Evolutionary conservation across 2,329 filamentous ascomycete genomes (phyloP).

Genomic region (Chaetomiaceae sp.): DNA sequence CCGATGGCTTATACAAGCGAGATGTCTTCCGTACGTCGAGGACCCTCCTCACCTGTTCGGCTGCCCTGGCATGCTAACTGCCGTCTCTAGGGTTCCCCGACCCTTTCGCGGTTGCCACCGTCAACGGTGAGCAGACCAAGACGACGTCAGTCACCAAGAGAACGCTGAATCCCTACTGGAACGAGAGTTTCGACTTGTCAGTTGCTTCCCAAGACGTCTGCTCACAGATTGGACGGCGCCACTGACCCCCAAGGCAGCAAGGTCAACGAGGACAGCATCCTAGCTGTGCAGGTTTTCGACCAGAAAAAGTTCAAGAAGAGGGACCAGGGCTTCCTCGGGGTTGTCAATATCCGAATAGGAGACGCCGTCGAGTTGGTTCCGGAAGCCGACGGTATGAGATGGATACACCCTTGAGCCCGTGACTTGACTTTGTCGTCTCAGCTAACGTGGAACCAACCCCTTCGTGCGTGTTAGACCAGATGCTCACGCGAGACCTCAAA

Average conservation of each 20-base stretch:
- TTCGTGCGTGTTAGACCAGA: conserved; percentile 86
- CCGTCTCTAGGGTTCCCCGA: conserved; percentile 79
- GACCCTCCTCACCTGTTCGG: not conserved
- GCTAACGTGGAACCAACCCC: conserved; percentile 24
- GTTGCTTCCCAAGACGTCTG: conserved; percentile 28
- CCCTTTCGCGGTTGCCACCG: conserved; percentile 93
- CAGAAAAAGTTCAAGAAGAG: conserved; percentile 99
- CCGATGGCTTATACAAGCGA: conserved; percentile 96
- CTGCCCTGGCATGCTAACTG: not conserved
- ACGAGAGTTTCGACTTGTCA: conserved; percentile 98
- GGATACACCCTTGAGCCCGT: not conserved
- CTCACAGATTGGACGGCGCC: not conserved
- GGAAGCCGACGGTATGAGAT: conserved; percentile 74
- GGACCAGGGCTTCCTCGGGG: conserved; percentile 96
- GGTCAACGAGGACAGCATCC: conserved; percentile 90
- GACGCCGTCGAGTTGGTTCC: conserved; percentile 87
- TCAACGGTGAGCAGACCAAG: conserved; percentile 96
- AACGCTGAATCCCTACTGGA: conserved; percentile 99
- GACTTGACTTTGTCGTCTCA: conserved; percentile 1
- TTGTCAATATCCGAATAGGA: conserved; percentile 94
- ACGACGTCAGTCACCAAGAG: conserved; percentile 97
- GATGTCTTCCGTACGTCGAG: conserved; percentile 91
- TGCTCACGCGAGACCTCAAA: conserved; percentile 95
- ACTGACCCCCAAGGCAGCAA: conserved; percentile 47
- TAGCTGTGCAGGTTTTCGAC: conserved; percentile 97